Percentiles rank a stretch among this genome's conserved stretches.
Conservation (phyloP, 345 rosid genomes). For the Brassica carinata region DNA sequence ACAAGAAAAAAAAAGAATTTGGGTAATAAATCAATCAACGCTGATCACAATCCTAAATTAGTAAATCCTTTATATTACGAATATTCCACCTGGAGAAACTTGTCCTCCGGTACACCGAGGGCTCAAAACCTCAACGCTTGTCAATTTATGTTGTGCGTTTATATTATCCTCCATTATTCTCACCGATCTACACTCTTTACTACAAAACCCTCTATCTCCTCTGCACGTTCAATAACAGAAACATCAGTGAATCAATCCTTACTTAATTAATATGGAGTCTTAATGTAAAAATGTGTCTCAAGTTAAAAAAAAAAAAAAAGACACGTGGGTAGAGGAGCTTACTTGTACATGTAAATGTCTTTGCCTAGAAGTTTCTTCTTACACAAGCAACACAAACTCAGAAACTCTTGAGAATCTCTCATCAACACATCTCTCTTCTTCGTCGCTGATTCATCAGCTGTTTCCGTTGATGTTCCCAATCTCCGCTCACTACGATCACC, state of each 20-base stretch:
- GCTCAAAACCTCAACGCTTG: conserved; percentile 44
- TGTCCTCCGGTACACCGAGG: conserved; percentile 46
- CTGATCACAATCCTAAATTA: neutral
- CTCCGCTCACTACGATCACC: neutral
- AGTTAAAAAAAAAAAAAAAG: neutral
- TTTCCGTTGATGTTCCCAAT: neutral
- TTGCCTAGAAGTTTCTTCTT: conserved; percentile 66
- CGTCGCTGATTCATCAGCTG: conserved; percentile 25
- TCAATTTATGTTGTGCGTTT: conserved; percentile 46
- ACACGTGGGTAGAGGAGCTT: conserved; percentile 14
- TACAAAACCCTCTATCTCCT: conserved; percentile 80
- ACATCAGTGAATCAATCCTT: neutral
- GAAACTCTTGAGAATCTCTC: conserved; percentile 46
- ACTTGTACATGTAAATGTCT: conserved; percentile 93
- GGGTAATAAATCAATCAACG: neutral
- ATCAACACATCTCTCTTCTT: conserved; percentile 4
- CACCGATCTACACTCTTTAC: conserved; percentile 68
- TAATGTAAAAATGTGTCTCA: neutral
- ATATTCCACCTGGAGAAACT: conserved; percentile 61
- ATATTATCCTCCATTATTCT: conserved; percentile 59
- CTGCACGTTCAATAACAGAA: conserved; percentile 39
- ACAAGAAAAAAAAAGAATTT: neutral
- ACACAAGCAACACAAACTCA: conserved; percentile 66
- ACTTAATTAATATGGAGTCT: neutral
- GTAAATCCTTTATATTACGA: conserved; percentile 45